Base-by-base conservation (phyloP, 2,329 filamentous ascomycete species). In the Pseudocercospora fijiensis region DNA sequence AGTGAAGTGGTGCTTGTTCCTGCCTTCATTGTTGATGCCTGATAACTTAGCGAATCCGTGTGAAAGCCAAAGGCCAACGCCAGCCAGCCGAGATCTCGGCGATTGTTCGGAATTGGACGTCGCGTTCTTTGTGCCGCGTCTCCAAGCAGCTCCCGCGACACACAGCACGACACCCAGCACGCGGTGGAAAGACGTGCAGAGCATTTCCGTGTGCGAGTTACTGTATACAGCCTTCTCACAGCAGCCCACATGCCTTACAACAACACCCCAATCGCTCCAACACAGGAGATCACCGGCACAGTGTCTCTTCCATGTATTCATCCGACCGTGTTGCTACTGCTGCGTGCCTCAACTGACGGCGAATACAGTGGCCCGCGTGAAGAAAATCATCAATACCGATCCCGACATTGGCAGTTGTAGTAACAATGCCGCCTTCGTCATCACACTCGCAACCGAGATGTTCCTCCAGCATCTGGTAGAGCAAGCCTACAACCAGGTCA, bases 381-480 rank as follows among this genome's bases (percentile, higher is more conserved):
- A 97, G 80, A 96, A 96, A 80, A 96, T 99, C 75, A 91, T 99
- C 65, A 85, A 87, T 56, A 85, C 92, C 63, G 95, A 99, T 77
- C 87, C 91, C 49, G 94, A 97, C 67, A 90, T 96, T 66, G 83
- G 82, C 67, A 86, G 90, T 75, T 96, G 92, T 77, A 96, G 93
- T 53, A 96, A 93, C 77, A 96, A 96, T 74, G 94, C 94, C 60
- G 90, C 93, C 20, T 98, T 98, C 76, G 88, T 94, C 62, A 96
- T 98, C 72, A 93, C 94, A 1, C 84, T 96, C 65, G 95, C 95
- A 22, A 93, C 95, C 3, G 95, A 99, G 79, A 88, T 96, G 84
- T 98, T 99, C 80, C 89, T 99, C 70, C 92, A 96, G 77, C 90
- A 98, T 76, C 85, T 99, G 26, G 88, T 93, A 20, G 85, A 90